Evolutionary conservation across 1,284 basidiomycete genomes (phyloP), one percentile per base, ranked within the genome.

Genomic region (Heterobasidion parviporum): DNA sequence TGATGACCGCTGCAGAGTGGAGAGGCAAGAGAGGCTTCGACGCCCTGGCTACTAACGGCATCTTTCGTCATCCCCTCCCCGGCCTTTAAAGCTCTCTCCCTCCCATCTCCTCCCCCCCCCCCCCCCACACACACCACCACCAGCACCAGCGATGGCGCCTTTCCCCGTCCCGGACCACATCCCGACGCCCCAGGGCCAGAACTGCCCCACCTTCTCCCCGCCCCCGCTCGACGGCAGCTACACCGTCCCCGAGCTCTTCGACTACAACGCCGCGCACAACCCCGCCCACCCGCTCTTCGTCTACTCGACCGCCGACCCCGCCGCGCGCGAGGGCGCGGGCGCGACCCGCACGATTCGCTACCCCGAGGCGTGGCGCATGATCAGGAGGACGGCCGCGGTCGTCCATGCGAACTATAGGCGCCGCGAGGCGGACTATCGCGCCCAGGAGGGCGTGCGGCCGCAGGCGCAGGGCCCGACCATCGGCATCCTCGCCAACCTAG

Each of bases 201-300:
- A 35, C 6, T 33, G 44, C n/a, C 9, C 35, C 15, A 56, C 54
- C 7, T 56, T 56, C 50, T 3, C 8, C 8, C 38, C 49, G 6
- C 54, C 50, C 6, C 54, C 50, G 15, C 43, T 56, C 18, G 54
- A 56, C 35, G 54, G 54, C 8, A 45, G 48, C 18, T 10, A 43
- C 16, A 45, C n/a, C 10, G 34, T 56, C 4, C 43, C 54, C 6
- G 50, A 56, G 16, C 14, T 52, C 12, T 52, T 56, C 12, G 54
- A 50, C 15, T 46, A 46, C 50, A 34, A 56, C 26, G 54, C 54
- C 10, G 33, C 51, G 34, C 54, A 56, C 41, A 56, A 49, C 15
- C 49, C 50, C 10, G 50, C 51, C 8, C 54, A 56, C 50, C 50
- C 54, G 12, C 16, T 56, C 18, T 56, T 52, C 32, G 35, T 50